Percentiles rank a stretch among this genome's conserved stretches.
Evolutionary conservation across 169 alveolate species (phyloP).

Genomic region (Amoebophrya sp.): DNA sequence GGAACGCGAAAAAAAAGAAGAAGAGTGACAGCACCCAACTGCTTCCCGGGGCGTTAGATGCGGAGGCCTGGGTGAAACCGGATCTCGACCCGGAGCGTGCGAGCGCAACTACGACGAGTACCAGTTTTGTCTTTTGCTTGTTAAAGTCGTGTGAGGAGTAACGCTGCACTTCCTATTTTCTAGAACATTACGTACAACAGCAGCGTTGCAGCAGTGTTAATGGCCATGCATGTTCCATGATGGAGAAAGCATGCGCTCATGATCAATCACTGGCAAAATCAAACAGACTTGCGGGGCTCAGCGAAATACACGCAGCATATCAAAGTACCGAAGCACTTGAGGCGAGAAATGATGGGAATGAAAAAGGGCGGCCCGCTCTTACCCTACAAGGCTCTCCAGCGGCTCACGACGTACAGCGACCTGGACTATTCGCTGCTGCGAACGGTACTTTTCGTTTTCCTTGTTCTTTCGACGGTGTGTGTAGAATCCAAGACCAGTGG

Average conservation of each 20-base stretch:
- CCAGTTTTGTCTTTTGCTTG: no score
- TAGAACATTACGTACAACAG: no score
- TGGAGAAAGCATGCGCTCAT: not conserved
- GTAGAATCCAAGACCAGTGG: no score
- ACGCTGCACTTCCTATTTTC: no score
- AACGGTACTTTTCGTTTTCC: not conserved
- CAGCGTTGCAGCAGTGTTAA: no score
- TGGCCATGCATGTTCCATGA: not conserved
- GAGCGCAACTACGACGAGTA: no score
- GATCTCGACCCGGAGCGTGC: no score
- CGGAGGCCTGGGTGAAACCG: not conserved
- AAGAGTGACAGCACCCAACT: not conserved
- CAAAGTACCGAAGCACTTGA: not conserved
- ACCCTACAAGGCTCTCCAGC: not conserved
- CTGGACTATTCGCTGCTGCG: conserved; percentile 2
- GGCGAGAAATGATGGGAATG: not conserved
- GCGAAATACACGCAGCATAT: conserved; percentile 6
- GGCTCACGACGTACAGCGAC: not conserved
- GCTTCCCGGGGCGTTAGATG: not conserved
- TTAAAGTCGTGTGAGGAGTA: no score
- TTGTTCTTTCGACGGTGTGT: no score
- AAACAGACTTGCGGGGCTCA: not conserved
- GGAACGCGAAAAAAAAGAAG: not conserved
- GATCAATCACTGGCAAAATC: not conserved
- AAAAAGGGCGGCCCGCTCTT: not conserved